Base-by-base conservation (phyloP, 768 basidiomycete species). In the Ephemerocybe angulata region DNA sequence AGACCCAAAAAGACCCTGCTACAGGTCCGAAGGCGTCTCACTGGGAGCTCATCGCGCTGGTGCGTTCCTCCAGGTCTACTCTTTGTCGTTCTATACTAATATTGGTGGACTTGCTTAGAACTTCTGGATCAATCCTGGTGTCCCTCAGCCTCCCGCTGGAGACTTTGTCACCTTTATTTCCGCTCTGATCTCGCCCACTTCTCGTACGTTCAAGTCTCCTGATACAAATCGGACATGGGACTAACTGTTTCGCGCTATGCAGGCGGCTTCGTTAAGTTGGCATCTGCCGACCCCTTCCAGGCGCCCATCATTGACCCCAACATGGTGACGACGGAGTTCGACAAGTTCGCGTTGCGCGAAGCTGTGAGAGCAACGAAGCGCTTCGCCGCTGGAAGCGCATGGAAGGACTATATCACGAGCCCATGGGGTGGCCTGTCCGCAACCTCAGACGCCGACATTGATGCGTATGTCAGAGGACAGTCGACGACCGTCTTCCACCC, bases 301-400 rank as follows among this genome's bases (percentile, higher is more conserved):
- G 37, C 66, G 24, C 82, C 84, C 0, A 50, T 70, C 27, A 81
- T 85, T 62, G 72, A 85, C 59, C 78, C 81, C 3, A 72, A 73
- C 43, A 75, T 78, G 64, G 67, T 79, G 21, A 63, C 52, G 28
- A 66, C 67, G 7, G 44, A 55, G 1, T 67, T 71, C 33, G 76
- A 75, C 52, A 63, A 69, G 4, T 56, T 63, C 29, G 62, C 63
- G 0, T 50, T 72, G 55, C 58, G 66, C 2, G 64, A 67, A 40
- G 60, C 63, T 7, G 57, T 72, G 29, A 63, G 64, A 46, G 58
- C 60, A 33, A 64, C 59, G 0, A 58, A 61, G 30, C 44, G 53
- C 13, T 69, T 72, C 47, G 38, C 67, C 15, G 22, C 49, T n/a
- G 63, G 60, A 2, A 41, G 49, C 4, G 60, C 66, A 10, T 72